Base-by-base conservation (phyloP, 208 protist species). In the Angomonas deanei region DNA sequence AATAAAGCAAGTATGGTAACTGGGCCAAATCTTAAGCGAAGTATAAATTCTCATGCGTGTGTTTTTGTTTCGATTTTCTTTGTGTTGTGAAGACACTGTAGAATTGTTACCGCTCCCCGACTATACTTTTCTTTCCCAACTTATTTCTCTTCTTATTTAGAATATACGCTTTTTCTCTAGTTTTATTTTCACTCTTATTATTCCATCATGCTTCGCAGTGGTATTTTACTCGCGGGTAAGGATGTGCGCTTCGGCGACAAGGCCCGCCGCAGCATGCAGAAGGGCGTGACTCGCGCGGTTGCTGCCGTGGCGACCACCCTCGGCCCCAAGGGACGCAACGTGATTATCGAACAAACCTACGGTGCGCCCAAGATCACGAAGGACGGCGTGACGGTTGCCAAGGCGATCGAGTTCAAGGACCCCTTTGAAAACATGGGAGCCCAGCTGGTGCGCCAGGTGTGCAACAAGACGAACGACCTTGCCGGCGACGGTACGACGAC, bases 331-430 rank as follows among this genome's bases (percentile, higher is more conserved):
- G 98, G 98, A 38, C 85, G 98, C 64, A 99, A 99, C 73, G 98
- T 99, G 24, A 96, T 99, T 34, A 97, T 99, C 39, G 98, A 99
- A 68, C 97, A 99, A 76, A 61, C 84, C 48, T 99, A 97, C 74
- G 97, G 97, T 55, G 64, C 86, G 21, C 98, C 98, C 46, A 98
- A 99, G 71, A 99, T 99, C 81, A 99, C 99, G 33, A 99, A 99
- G 91, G 98, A 99, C 68, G 99, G 99, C 82, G 98, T 99, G 39
- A 99, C 98, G 23, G 99, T 99, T 19, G 99, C 98, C 17, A 98
- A 98, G 75, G 70, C 90, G 39, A 97, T 99, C 63, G 97, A 99
- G 70, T 99, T 99, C 68, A 77, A 92, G 73, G 97, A 99, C 82
- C 86, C 73, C 60, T 97, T 91, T 48, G 86, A 99, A 78, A 99